These are phyloP conservation scores for Vishniacozyma victoriae DNA, from an alignment of 768 basidiomycete species.

Conservation along the genomic window DNA sequence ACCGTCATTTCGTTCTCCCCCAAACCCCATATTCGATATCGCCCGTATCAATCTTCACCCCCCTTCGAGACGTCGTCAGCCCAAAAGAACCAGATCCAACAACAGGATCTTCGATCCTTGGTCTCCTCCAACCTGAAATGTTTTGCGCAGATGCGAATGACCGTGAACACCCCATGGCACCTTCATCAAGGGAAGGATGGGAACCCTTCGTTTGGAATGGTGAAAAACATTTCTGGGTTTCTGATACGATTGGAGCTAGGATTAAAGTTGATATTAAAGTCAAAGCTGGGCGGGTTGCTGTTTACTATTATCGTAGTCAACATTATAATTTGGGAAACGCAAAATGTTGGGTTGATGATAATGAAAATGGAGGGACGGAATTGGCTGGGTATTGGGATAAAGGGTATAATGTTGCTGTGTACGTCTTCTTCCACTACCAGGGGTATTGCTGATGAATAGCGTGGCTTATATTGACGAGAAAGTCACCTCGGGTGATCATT, in stretches of 20 bases:
- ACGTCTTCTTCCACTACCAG: background rate
- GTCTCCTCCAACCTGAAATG: conserved; percentile 36
- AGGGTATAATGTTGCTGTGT: conserved; percentile 42
- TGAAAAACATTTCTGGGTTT: conserved; percentile 45
- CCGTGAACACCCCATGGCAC: conserved; percentile 34
- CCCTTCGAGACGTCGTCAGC: conserved; percentile 36
- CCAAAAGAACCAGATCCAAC: conserved; percentile 24
- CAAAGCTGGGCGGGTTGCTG: conserved; percentile 41
- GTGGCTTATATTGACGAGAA: conserved; percentile 46
- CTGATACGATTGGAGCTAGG: conserved; percentile 27
- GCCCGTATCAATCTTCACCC: conserved; percentile 32
- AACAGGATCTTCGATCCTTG: conserved; percentile 18
- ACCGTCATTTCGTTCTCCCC: conserved; percentile 27
- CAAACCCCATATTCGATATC: conserved; percentile 27
- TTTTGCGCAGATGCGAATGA: conserved; percentile 47
- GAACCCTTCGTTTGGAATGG: conserved; percentile 39
- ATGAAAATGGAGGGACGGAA: conserved; percentile 34
- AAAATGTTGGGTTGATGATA: conserved; percentile 45
- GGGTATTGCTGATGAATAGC: conserved; percentile 13
- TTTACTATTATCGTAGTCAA: conserved; percentile 42
- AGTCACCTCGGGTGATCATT: conserved; percentile 44
- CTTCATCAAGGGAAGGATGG: conserved; percentile 34
- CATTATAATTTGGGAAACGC: conserved; percentile 39
- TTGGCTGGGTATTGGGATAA: conserved; percentile 39
- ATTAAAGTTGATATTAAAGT: conserved; percentile 45